Evolutionary conservation across 495 filamentous ascomycete genomes (phyloP), one percentile per base, ranked within the genome.

Genomic region (Aspergillus taichungensis): DNA sequence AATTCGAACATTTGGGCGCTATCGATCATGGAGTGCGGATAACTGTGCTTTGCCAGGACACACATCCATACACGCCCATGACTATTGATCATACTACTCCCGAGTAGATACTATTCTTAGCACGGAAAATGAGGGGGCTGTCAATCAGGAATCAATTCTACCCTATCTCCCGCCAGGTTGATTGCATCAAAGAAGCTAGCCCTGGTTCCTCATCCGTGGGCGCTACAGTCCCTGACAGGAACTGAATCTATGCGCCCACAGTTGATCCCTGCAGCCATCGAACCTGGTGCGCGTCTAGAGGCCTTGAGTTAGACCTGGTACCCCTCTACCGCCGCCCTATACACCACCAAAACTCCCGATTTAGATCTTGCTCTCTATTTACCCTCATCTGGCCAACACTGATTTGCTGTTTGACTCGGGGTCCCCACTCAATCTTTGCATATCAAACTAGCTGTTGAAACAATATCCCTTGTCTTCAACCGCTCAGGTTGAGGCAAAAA

Each of bases 371-470:
- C 35, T 37, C 34, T 42, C 30, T 34, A 31, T 45, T 40, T 40
- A 32, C 33, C 28, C 35, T 27, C 44, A 34, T 27, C 30, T 37
- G 40, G 14, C 40, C 46, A 14, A 42, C 14, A 38, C 12, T 42
- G 45, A 46, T 46, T 53, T 49, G 51, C 37, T 38, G 37, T 38
- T 43, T 34, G 42, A 27, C 30, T 40, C 33, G 33, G 12, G 30
- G n/a, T 50, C 52, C 30, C 52, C 52, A 55, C 47, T 43, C 34
- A 31, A 45, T 40, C 47, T 55, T 55, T 45, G 52, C 44, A 47
- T 47, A 30, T 43, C 51, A 30, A n/a, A 10, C 9, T 29, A 28
- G n/a, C 8, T 24, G 14, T 43, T 43, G 46, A 43, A 49, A 49
- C 46, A 39, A 43, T 33, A 43, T 33, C 46, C 39, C 39, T 40